Evolutionary conservation across 768 basidiomycete genomes (phyloP), one percentile per base, ranked within the genome.

Genomic region (Leccinum subgranulosum): DNA sequence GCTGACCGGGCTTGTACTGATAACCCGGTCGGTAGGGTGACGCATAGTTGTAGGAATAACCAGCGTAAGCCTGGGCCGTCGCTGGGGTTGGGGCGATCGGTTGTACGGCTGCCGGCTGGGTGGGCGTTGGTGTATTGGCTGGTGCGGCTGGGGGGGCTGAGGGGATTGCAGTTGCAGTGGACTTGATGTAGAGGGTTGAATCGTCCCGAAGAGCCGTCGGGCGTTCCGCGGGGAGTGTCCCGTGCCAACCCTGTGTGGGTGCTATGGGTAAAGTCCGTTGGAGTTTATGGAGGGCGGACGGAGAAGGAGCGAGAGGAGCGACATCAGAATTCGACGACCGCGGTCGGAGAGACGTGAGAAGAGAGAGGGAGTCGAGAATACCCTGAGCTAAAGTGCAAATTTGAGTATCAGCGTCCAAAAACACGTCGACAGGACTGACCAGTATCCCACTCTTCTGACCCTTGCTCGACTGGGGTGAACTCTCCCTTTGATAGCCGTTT

Each of bases 361-460:
- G 61, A 3, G 80, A 76, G 54, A 94, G 77, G 11, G 91, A 90
- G 55, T 87, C 79, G 54, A 87, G 65, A 56, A 92, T 90, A 54
- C 83, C 78, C 69, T 87, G 84, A 21, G 91, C 92, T 92, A 67
- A 39, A 57, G 60, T 33, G n/a, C 57, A 54, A 64, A 47, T 31
- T 51, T 60, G 57, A 64, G 65, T 43, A 8, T 3, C 58, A 54
- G 55, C 3, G n/a, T 48, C 28, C 41, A 47, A 54, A 33, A 3
- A 59, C 6, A 53, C 34, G 57, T 61, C 11, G 36, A 47, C 28
- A 29, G 36, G 55, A 48, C 86, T 62, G 66, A 92, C 91, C 92
- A 59, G 82, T 83, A 62, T 90, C 85, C 87, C 87, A 91, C 69
- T 94, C 91, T 70, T 92, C 90, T 11, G 88, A 87, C 33, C 79